A percentile compares a stretch with the other conserved stretches of the same genome.
These are phyloP conservation scores for Coniochaeta sp. DNA, from an alignment of 2,329 filamentous ascomycete genomes.

Conservation along the genomic window DNA sequence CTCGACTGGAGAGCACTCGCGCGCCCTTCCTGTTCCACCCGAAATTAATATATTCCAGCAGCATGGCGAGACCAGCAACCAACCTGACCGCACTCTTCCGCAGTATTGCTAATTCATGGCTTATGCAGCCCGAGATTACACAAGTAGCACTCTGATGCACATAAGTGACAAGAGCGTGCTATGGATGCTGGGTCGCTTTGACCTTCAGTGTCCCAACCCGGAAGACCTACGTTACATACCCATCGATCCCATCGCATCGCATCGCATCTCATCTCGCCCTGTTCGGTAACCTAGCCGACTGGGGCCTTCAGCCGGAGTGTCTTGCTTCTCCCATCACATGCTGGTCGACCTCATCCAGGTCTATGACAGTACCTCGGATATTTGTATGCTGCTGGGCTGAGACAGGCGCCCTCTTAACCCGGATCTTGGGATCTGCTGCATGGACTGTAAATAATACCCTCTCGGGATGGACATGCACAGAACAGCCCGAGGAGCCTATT, in stretches of 20 bases:
- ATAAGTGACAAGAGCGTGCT: too few species aligned
- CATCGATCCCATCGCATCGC: not conserved
- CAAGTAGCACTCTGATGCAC: not conserved
- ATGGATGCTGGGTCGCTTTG: not conserved
- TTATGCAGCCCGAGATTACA: not conserved
- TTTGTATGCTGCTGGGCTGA: not conserved
- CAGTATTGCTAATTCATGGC: not conserved
- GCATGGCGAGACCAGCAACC: not conserved
- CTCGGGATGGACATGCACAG: not conserved
- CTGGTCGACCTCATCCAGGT: not conserved
- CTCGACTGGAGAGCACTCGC: too few species aligned
- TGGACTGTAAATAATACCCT: not conserved
- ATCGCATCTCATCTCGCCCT: not conserved
- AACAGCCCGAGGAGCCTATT: not conserved
- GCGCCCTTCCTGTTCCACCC: too few species aligned
- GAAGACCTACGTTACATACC: not conserved
- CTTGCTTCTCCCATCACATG: not conserved
- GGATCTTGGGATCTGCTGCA: not conserved
- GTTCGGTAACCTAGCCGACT: not conserved
- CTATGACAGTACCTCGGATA: not conserved
- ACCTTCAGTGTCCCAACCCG: not conserved
- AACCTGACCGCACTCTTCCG: not conserved
- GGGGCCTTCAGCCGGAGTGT: not conserved
- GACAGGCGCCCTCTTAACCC: not conserved
- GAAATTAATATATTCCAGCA: not conserved